phyloP scores from a whole-genome alignment of 371 early-diverging fungal genomes.

The Mucor racemosus region DNA sequence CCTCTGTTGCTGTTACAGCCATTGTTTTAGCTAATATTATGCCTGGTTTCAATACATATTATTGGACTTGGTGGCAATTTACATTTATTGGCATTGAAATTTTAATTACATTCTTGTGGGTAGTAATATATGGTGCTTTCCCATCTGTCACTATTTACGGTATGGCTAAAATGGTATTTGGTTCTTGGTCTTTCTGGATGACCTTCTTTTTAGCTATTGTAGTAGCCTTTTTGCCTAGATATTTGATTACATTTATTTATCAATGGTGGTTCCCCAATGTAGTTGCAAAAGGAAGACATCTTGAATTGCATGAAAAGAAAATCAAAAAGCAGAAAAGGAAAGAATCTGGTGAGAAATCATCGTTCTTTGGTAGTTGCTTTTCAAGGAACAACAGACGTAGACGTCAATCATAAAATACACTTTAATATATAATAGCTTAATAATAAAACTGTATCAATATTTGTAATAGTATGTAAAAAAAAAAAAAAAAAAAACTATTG shows the following conservation, averaged over 20 bases:
- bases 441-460: conserved; percentile 1
- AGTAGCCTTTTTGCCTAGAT: conserved; percentile 71
- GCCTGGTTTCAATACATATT: conserved; percentile 72
- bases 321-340: conserved; percentile 12
- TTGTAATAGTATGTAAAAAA: neutral
- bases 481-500: too few species aligned
- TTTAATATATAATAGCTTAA: neutral
- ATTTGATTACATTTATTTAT: conserved; percentile 58
- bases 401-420: neutral
- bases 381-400: neutral
- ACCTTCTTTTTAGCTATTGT: conserved; percentile 60
- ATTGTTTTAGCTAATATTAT: conserved; percentile 76
- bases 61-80: conserved; percentile 77
- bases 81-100: conserved; percentile 55
- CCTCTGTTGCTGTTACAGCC: conserved; percentile 65
- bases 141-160: conserved; percentile 61
- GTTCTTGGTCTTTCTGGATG: conserved; percentile 76
- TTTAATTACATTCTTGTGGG: conserved; percentile 54
- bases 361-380: neutral
- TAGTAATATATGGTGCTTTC: conserved; percentile 63
- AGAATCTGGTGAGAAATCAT: neutral
- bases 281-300: conserved; percentile 72
- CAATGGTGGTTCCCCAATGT: conserved; percentile 75
- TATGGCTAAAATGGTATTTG: conserved; percentile 62
- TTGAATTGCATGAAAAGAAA: conserved; percentile 42